Percentiles rank a stretch among this genome's conserved stretches.
Evolutionary conservation across 768 basidiomycete genomes (phyloP).

Genomic region (Suillus luteus): DNA sequence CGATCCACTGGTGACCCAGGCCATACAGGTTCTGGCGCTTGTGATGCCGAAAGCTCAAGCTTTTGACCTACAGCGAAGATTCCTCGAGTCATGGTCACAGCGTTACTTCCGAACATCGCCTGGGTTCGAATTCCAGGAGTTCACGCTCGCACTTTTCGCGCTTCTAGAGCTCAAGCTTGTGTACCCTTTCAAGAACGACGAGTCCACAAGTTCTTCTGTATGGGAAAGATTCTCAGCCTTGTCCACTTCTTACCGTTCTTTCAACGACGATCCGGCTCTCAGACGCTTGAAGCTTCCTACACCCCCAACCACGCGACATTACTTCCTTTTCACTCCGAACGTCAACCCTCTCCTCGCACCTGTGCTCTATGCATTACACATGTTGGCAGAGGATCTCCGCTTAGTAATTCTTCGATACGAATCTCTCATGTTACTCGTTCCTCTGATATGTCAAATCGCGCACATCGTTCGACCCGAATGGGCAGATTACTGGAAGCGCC

Average conservation of each 20-base stretch:
- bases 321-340: slow-evolving; percentile 27
- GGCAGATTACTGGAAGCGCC: slow-evolving; percentile 90
- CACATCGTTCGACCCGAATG: slow-evolving; percentile 75
- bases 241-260: slow-evolving; percentile 46
- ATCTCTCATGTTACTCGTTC: slow-evolving; percentile 57
- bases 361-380: slow-evolving; percentile 75
- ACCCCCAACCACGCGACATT: slow-evolving; percentile 27
- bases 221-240: slow-evolving; percentile 52
- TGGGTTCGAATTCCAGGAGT: slow-evolving; percentile 57
- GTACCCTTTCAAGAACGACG: slow-evolving; percentile 19
- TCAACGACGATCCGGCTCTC: slow-evolving; percentile 63
- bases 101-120: slow-evolving; percentile 43
- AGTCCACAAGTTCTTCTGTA: slow-evolving; percentile 22
- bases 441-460: slow-evolving; percentile 64
- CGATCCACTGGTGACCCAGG: slow-evolving; percentile 57
- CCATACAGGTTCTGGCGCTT: slow-evolving; percentile 63
- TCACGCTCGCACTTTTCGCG: slow-evolving; percentile 52
- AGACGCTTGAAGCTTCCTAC: slow-evolving; percentile 43
- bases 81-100: slow-evolving; percentile 60
- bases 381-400: slow-evolving; percentile 71
- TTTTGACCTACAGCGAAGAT: slow-evolving; percentile 55
- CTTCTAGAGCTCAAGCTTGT: slow-evolving; percentile 45
- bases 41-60: slow-evolving; percentile 57
- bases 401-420: slow-evolving; percentile 57
- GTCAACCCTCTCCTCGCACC: slow-evolving; percentile 54